Base-by-base conservation (phyloP, 2,329 filamentous ascomycete species). In the Ciborinia camelliae region DNA sequence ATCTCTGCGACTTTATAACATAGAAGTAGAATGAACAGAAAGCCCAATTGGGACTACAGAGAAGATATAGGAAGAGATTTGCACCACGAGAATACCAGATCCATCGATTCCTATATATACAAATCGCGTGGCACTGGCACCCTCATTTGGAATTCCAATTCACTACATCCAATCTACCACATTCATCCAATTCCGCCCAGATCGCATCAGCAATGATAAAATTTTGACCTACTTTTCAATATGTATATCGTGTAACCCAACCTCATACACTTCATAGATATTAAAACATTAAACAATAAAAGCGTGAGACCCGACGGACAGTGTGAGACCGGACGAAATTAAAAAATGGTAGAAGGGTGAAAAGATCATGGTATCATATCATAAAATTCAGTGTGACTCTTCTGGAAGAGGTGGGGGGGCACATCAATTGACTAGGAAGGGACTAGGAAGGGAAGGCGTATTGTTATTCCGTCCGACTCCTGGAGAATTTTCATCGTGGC, bases 211-310 rank as follows among this genome's bases (percentile, higher is more conserved):
- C 12, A 35, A 1, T 2, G 12, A 47, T 32, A 10, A 47, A n/a
- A 23, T 4, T 35, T 32, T 35, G 55, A 47, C 41, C 41, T 26
- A 58, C 41, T 28, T 47, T 23, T 35, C 26, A 35, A 58, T 58
- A 18, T 26, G 55, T 45, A 26, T 47, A 35, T 47, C 30, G 28
- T 57, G 39, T 43, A 45, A 45, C 39, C 28, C 54, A 57, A 45
- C 7, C 37, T 43, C 53, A 30, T n/a, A 57, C 53, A 57, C 54
- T 30, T 32, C 39, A 57, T 53, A 51, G 30, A 52, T 37, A 58
- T 58, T 58, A 58, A 30, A 32, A 47, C 26, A 53, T 35, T 37
- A 53, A 53, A 53, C 32, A 35, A 35, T 35, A 47, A 58, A 20
- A 58, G 7, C 7, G 39, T 43, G 39, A 57, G 20, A 28, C 39